These are phyloP conservation scores for Flaveria brownii DNA, from an alignment of 129 eudicot genomes.

Conservation along the genomic window DNA sequence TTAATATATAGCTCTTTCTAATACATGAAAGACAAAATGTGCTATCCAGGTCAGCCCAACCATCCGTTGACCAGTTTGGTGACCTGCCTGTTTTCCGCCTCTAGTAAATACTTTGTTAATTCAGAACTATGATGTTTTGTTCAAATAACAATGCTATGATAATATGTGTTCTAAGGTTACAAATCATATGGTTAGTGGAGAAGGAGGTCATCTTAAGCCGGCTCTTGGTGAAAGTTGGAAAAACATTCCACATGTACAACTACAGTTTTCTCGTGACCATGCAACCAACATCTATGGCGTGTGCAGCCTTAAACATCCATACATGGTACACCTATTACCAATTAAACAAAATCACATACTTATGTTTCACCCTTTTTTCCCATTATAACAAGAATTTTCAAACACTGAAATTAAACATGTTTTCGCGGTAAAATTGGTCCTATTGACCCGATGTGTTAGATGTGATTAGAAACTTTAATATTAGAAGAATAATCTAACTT, in stretches of 20 bases:
- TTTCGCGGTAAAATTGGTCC: background rate
- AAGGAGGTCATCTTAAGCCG: conserved; percentile 72
- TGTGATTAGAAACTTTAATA: background rate
- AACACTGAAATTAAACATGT: background rate
- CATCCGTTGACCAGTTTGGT: background rate
- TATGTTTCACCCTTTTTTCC: conserved; percentile 3
- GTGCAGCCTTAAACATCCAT: conserved; percentile 60
- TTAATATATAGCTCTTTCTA: background rate
- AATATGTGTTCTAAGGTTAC: conserved; percentile 55
- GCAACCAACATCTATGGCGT: conserved; percentile 42
- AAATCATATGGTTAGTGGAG: conserved; percentile 94
- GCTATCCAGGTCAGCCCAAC: background rate
- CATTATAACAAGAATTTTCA: background rate
- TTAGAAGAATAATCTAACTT: background rate
- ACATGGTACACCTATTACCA: conserved; percentile 43
- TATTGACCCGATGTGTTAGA: background rate
- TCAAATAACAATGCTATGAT: conserved; percentile 4
- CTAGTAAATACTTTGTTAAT: conserved; percentile 2
- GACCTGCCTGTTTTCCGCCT: background rate
- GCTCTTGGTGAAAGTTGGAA: conserved; percentile 99
- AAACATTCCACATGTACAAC: conserved; percentile 70
- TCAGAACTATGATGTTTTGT: background rate
- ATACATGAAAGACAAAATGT: background rate
- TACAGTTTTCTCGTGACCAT: conserved; percentile 54
- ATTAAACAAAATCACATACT: background rate